Evolutionary conservation across 495 filamentous ascomycete genomes (phyloP).

Genomic region (Glarea lozoyensis): DNA sequence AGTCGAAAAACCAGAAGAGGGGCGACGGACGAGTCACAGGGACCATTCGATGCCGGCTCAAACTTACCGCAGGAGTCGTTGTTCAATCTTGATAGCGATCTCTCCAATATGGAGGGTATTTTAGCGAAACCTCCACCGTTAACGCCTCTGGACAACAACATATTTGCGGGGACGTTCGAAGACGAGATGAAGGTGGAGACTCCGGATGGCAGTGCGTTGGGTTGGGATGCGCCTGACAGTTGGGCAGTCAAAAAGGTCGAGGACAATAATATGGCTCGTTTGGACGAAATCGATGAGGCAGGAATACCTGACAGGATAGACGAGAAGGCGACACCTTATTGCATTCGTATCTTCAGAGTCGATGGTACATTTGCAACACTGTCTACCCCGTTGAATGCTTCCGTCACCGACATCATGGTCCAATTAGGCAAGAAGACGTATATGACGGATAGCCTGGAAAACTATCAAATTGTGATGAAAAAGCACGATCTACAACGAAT

Average conservation of each 20-base stretch:
- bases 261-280: conserved; percentile 51
- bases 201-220: conserved; percentile 33
- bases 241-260: conserved; percentile 72
- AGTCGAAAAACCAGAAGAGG: conserved; percentile 32
- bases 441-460: conserved; percentile 77
- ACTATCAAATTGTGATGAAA: conserved; percentile 89
- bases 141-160: conserved; percentile 50
- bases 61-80: conserved; percentile 32
- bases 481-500: conserved; percentile 87
- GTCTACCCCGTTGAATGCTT: conserved; percentile 68
- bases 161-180: conserved; percentile 42
- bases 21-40: conserved; percentile 20
- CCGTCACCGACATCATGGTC: conserved; percentile 72
- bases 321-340: conserved; percentile 63
- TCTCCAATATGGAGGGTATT: conserved; percentile 78
- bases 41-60: conserved; percentile 22
- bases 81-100: conserved; percentile 74
- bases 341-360: conserved; percentile 89
- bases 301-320: conserved; percentile 50
- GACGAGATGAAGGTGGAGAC: conserved; percentile 30
- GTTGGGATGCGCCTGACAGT: conserved; percentile 87
- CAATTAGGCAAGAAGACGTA: conserved; percentile 87
- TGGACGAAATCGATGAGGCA: conserved; percentile 52
- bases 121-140: conserved; percentile 53
- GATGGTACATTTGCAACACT: conserved; percentile 93